These are phyloP conservation scores for Solanum gracilifrons DNA, from an alignment of 257 asterid genomes.

Conservation along the genomic window DNA sequence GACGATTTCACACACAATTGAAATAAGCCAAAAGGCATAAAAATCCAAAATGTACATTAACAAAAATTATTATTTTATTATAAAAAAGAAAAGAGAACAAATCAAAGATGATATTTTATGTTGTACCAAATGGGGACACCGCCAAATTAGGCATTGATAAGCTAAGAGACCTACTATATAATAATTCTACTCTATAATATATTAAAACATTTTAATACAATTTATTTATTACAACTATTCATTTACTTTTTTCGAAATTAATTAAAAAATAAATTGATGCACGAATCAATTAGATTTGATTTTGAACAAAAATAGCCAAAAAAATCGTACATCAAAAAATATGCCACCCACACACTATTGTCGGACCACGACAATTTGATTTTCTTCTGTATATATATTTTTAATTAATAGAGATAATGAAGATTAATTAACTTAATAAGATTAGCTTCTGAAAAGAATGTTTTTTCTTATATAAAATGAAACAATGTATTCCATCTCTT, in stretches of 20 bases:
- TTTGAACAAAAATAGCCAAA: constrained; percentile 1
- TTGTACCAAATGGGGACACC: constrained; percentile 35
- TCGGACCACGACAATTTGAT: constrained; percentile 6
- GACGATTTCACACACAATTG: background rate
- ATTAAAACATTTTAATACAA: background rate
- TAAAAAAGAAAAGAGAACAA: background rate
- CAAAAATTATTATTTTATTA: background rate
- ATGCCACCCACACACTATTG: constrained; percentile 29
- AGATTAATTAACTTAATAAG: background rate
- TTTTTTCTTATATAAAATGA: too few relatives aligned
- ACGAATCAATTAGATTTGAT: background rate
- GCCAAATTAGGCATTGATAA: constrained; percentile 26
- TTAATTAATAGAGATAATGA: background rate
- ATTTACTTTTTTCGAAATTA: background rate
- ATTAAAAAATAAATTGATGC: background rate
- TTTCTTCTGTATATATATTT: background rate
- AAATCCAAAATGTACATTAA: background rate
- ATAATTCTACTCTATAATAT: background rate
- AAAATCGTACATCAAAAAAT: background rate
- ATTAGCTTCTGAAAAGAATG: background rate
- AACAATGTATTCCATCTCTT: background rate
- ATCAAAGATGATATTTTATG: constrained; percentile 14
- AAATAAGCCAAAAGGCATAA: background rate
- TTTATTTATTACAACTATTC: background rate
- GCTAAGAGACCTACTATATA: background rate